Evolutionary conservation across 2,329 filamentous ascomycete genomes (phyloP), one percentile per base, ranked within the genome.

Genomic region (Colletotrichum spinosum): DNA sequence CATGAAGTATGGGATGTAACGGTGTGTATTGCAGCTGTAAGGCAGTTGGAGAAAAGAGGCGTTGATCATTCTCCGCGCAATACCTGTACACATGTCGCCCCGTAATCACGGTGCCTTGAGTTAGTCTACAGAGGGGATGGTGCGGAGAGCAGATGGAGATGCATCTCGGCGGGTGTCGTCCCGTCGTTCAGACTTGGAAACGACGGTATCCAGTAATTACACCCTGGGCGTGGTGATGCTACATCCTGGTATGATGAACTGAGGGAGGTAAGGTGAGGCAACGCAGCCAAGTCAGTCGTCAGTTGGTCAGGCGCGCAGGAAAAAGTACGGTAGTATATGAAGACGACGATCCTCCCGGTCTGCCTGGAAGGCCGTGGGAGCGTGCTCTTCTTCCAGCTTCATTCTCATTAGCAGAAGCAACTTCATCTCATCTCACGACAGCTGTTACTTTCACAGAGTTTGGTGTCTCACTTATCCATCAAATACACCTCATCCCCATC

Each of bases 151-250:
- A 8, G 39, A 51, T 76, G 72, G 67, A 72, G 69, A 71, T 67
- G 65, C 56, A 68, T 69, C 68, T 69, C 68, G 67, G 68, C 68
- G 68, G 59, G 44, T 62, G 68, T 67, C 51, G 59, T 55, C 68
- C 67, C 68, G 68, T 67, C 51, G 55, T 60, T 57, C 67, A 55
- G 58, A 67, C 55, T 49, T 50, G 25, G 52, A 49, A 62, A 50
- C 52, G n/a, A 25, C 15, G 37, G 33, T 53, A 10, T n/a, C 15
- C 15, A 9, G 4, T 41, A 9, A 41, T 3, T 42, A 10, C 34
- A 44, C 41, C 62, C 37, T 48, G 62, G 35, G 45, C 38, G 15
- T 41, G 58, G 12, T 49, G 58, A 38, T 42, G 51, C 57, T 39
- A 6, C 46, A 44, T 53, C 17, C 38, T 15, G 41, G 51, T 8